Percentiles rank a stretch among this genome's conserved stretches.
phyloP scores from a whole-genome alignment of 352 stramenopile genomes.

The Phytophthora fragariaefolia region DNA sequence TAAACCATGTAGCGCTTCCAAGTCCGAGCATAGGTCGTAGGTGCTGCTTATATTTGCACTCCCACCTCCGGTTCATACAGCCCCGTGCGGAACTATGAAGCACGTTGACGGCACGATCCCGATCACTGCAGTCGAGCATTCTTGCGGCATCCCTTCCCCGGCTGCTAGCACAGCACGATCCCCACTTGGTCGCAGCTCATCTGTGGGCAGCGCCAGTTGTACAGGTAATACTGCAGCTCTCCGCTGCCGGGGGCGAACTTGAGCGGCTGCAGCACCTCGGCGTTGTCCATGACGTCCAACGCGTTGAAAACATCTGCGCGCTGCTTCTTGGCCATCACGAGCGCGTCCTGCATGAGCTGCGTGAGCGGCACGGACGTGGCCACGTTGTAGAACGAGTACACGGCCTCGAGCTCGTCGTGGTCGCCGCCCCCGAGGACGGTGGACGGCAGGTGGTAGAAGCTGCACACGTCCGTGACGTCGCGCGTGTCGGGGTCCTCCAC shows the following conservation, averaged over 20 bases:
- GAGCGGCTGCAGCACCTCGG: constrained; percentile 56
- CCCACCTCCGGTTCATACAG: no score
- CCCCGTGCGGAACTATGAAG: no score
- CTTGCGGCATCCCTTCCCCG: background rate
- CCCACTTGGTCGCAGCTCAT: constrained; percentile 62
- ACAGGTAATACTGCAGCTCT: constrained; percentile 80
- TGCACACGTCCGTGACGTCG: constrained; percentile 94
- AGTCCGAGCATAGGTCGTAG: no score
- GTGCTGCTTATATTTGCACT: no score
- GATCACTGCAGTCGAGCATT: no score
- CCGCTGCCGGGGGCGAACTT: constrained; percentile 71
- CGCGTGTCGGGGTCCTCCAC: constrained; percentile 63
- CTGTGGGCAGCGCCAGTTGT: constrained; percentile 78
- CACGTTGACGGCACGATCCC: no score
- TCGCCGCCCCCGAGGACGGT: constrained; percentile 95
- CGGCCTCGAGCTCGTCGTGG: constrained; percentile 95
- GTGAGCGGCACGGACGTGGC: constrained; percentile 62
- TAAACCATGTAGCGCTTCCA: no score
- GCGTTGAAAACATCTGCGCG: constrained; percentile 75
- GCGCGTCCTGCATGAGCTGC: constrained; percentile 72
- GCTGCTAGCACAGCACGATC: constrained; percentile 55
- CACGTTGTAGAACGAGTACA: constrained; percentile 99
- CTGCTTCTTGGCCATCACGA: constrained; percentile 63
- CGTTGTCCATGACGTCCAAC: constrained; percentile 74
- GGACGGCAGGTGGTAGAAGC: constrained; percentile 98